phyloP scores from a whole-genome alignment of 768 basidiomycete species.

The Tylopilus sp. region DNA sequence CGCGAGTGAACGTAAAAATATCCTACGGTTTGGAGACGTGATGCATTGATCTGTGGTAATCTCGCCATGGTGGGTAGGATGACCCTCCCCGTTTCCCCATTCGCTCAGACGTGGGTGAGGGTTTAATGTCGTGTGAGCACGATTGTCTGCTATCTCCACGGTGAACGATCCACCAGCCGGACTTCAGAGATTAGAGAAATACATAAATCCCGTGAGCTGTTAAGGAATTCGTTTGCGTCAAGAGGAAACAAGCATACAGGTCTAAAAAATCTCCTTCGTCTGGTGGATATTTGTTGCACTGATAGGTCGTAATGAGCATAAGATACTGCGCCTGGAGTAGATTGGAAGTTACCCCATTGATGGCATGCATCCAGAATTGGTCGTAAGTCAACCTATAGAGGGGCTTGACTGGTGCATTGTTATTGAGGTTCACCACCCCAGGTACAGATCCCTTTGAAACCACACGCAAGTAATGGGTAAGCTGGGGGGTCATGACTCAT shows the following conservation, averaged over 20 bases:
- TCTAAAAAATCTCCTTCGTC: neutral
- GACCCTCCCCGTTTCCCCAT: conserved; percentile 1
- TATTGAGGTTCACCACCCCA: neutral
- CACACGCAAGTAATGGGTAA: neutral
- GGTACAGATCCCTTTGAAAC: conserved; percentile 1
- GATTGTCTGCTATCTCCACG: conserved; percentile 7
- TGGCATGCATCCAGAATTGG: conserved; percentile 9
- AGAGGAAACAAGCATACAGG: conserved; percentile 6
- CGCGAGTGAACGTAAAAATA: neutral
- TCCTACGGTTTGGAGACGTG: conserved; percentile 12
- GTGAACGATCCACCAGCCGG: neutral
- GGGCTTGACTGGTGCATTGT: neutral
- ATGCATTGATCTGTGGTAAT: neutral
- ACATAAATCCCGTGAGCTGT: no score
- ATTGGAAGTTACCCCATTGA: neutral
- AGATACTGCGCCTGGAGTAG: neutral
- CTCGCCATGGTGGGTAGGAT: conserved; percentile 3
- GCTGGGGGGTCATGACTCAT: neutral
- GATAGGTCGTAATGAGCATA: neutral
- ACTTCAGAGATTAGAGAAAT: neutral
- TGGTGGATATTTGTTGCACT: conserved; percentile 6
- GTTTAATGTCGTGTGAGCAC: neutral
- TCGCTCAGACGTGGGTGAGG: accelerated
- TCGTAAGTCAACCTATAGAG: neutral
- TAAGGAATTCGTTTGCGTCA: no score